phyloP scores from a whole-genome alignment of 805 yeast genomes.

The Saccharomyces jurei region DNA sequence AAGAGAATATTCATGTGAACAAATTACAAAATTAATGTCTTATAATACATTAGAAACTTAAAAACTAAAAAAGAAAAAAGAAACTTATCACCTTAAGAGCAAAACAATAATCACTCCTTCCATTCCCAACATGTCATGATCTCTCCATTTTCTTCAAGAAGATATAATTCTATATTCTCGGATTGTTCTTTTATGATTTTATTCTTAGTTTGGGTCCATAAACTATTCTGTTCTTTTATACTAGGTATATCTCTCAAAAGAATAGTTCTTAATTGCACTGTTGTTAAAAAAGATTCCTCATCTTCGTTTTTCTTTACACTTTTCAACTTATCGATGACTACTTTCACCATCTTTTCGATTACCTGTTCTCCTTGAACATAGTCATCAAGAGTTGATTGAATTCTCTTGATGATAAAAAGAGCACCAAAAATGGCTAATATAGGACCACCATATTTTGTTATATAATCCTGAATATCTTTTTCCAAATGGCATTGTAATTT shows the following conservation, averaged over 20 bases:
- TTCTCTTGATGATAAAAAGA: constrained; percentile 11
- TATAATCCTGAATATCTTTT: constrained; percentile 36
- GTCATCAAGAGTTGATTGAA: constrained; percentile 15
- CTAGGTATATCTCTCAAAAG: constrained; percentile 31
- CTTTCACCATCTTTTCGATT: constrained; percentile 38
- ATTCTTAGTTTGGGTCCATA: constrained; percentile 51
- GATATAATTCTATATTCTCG: constrained; percentile 44
- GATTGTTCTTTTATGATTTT: constrained; percentile 49
- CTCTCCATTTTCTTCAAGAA: constrained; percentile 73
- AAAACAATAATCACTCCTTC: constrained; percentile 33
- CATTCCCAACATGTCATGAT: constrained; percentile 80
- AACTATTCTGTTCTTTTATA: constrained; percentile 28
- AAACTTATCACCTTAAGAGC: neutral
- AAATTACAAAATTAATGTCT: neutral
- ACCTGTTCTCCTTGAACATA: constrained; percentile 33
- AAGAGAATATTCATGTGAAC: neutral
- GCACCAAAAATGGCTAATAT: constrained; percentile 1
- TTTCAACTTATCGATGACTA: constrained; percentile 42
- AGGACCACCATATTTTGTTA: constrained; percentile 17
- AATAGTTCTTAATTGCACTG: constrained; percentile 61
- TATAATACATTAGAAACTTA: neutral
- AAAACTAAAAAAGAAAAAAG: neutral
- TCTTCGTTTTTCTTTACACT: constrained; percentile 34
- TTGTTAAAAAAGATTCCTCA: constrained; percentile 44
- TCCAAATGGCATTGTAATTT: constrained; percentile 44